These are phyloP conservation scores for Pestalotiopsis sp. DNA, from an alignment of 2,329 filamentous ascomycete genomes.

Conservation along the genomic window DNA sequence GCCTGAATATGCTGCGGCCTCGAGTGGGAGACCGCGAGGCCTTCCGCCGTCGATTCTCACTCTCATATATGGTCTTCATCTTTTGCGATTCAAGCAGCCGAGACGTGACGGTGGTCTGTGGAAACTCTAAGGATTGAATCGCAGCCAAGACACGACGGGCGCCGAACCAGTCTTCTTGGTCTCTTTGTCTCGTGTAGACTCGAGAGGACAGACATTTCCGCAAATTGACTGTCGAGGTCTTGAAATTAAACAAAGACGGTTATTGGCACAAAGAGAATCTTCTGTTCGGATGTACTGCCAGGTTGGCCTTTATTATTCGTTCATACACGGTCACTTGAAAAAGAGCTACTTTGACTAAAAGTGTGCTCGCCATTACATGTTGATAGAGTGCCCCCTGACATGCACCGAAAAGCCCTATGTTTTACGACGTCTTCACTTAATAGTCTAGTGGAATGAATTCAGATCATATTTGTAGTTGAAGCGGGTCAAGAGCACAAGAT, in stretches of 20 bases:
- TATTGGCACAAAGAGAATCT: neutral
- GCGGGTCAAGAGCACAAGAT: neutral
- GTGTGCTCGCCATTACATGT: neutral
- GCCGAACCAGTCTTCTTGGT: neutral
- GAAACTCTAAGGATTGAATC: neutral
- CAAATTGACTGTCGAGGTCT: neutral
- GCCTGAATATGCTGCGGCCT: neutral
- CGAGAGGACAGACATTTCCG: neutral
- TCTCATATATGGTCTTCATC: neutral
- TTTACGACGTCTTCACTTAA: too few species aligned
- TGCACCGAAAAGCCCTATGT: too few species aligned
- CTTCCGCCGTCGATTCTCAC: neutral
- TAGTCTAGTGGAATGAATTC: too few species aligned
- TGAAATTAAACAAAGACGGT: neutral
- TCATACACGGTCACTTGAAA: neutral
- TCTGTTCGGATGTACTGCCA: fast-evolving
- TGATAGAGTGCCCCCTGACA: neutral
- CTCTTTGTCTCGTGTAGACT: neutral
- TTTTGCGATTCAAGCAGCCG: neutral
- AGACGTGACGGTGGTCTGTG: neutral
- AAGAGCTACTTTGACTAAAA: neutral
- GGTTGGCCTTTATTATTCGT: neutral
- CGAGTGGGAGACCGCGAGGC: neutral
- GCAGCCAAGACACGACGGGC: neutral
- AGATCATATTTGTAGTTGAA: neutral